phyloP scores from a whole-genome alignment of 768 basidiomycete species.

The Multifurca ochricompacta region DNA sequence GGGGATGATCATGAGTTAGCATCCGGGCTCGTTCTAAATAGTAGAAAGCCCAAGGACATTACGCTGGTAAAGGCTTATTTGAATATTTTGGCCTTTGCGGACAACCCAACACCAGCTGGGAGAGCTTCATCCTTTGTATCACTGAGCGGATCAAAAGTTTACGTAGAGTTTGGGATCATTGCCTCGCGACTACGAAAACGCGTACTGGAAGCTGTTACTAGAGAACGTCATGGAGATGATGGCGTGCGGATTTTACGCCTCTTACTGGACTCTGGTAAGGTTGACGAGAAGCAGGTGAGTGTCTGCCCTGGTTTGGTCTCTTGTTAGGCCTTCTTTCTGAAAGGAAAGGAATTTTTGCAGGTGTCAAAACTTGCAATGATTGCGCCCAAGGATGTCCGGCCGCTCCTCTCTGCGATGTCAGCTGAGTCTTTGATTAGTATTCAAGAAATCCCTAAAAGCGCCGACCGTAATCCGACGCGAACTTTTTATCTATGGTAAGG shows the following conservation, averaged over 20 bases:
- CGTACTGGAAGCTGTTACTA: slow-evolving; percentile 68
- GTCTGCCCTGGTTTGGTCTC: not conserved
- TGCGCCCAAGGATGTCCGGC: slow-evolving; percentile 78
- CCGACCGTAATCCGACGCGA: slow-evolving; percentile 81
- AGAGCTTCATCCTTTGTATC: slow-evolving; percentile 66
- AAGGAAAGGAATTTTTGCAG: slow-evolving; percentile 38
- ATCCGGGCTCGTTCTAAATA: slow-evolving; percentile 51
- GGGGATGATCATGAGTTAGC: slow-evolving; percentile 54
- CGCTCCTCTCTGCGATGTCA: slow-evolving; percentile 69
- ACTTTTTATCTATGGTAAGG: slow-evolving; percentile 88
- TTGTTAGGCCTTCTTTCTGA: slow-evolving; percentile 8
- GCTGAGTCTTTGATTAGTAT: slow-evolving; percentile 78
- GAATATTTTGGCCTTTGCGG: slow-evolving; percentile 70
- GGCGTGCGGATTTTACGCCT: slow-evolving; percentile 79
- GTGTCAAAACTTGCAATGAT: slow-evolving; percentile 93
- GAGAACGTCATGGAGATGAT: slow-evolving; percentile 76
- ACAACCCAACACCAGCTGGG: slow-evolving; percentile 73
- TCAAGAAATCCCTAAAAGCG: slow-evolving; percentile 88
- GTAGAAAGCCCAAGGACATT: slow-evolving; percentile 44
- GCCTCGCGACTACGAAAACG: slow-evolving; percentile 56
- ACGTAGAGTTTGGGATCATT: slow-evolving; percentile 74
- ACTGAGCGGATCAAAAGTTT: slow-evolving; percentile 51
- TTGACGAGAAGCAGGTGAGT: slow-evolving; percentile 90
- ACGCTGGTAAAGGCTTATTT: slow-evolving; percentile 71
- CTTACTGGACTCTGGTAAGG: slow-evolving; percentile 75